phyloP scores from a whole-genome alignment of 2,329 filamentous ascomycete genomes.

The Amesomyces nigricolor region DNA sequence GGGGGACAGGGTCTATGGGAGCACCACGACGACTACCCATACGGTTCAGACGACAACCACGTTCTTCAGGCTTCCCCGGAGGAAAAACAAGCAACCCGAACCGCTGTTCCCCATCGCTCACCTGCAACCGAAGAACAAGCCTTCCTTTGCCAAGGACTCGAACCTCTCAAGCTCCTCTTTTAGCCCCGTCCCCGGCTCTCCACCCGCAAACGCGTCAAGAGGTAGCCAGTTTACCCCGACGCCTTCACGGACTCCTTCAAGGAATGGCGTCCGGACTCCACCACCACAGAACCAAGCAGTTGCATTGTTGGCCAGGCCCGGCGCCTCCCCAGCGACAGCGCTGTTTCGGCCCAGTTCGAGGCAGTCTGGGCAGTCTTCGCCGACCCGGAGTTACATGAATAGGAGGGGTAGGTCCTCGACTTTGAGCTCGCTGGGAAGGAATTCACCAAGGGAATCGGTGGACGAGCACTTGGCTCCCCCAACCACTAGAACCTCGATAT shows the following conservation, averaged over 20 bases:
- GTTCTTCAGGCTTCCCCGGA: conserved; percentile 75
- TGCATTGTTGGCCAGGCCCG: conserved; percentile 30
- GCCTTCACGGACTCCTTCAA: conserved; percentile 28
- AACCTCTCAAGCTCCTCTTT: conserved; percentile 42
- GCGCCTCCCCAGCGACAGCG: conserved; percentile 43
- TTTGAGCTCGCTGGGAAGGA: conserved; percentile 70
- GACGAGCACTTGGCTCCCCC: conserved; percentile 65
- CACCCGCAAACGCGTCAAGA: conserved; percentile 10
- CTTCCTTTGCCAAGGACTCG: conserved; percentile 30
- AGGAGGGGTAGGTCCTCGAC: conserved; percentile 80
- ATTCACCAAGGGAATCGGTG: conserved; percentile 47
- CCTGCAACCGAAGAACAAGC: conserved; percentile 66
- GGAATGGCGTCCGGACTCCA: conserved; percentile 28
- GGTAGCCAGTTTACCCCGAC: conserved; percentile 30
- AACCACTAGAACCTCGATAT: conserved; percentile 71
- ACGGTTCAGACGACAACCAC: conserved; percentile 59
- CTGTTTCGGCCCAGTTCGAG: conserved; percentile 45
- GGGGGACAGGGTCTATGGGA: conserved; percentile 57
- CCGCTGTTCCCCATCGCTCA: conserved; percentile 81
- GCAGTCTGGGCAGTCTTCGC: conserved; percentile 62
- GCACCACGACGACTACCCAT: conserved; percentile 57
- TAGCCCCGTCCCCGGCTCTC: conserved; percentile 32
- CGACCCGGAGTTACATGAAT: conserved; percentile 53
- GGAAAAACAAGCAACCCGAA: conserved; percentile 67
- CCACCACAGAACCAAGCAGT: conserved; percentile 33